A percentile compares a stretch with the other conserved stretches of the same genome.
Conservation (phyloP, 1,139 yeast species). For the Suhomyces atakaporum region DNA sequence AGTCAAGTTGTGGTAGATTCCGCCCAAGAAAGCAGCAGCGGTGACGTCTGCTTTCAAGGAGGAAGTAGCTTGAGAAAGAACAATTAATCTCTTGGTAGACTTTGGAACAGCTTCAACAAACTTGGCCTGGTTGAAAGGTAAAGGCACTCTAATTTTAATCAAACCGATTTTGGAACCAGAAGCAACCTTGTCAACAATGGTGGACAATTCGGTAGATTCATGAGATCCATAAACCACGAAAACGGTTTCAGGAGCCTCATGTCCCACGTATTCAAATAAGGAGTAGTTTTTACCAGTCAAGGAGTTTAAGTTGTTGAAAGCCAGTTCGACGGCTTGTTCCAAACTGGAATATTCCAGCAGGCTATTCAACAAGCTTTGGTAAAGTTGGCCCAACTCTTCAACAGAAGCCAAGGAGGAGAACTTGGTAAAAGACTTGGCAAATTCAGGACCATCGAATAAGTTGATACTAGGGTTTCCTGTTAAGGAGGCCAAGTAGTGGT, state of each 20-base stretch:
- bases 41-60: constrained; percentile 68
- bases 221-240: constrained; percentile 77
- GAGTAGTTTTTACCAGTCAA: constrained; percentile 60
- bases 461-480: constrained; percentile 63
- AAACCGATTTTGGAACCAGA: constrained; percentile 54
- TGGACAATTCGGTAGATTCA: constrained; percentile 57
- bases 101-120: constrained; percentile 62
- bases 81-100: constrained; percentile 60
- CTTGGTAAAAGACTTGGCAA: constrained; percentile 57
- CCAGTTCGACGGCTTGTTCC: constrained; percentile 40
- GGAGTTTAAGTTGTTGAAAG: constrained; percentile 54
- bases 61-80: constrained; percentile 57
- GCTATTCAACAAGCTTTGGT: constrained; percentile 36
- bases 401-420: constrained; percentile 49
- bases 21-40: constrained; percentile 65
- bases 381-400: constrained; percentile 44
- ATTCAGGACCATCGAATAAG: constrained; percentile 78
- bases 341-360: constrained; percentile 28
- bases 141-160: constrained; percentile 72
- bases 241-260: constrained; percentile 61
- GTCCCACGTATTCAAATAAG: constrained; percentile 74
- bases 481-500: constrained; percentile 59
- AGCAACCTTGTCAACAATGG: constrained; percentile 41
- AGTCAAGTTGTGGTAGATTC: constrained; percentile 37
- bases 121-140: constrained; percentile 67